Evolutionary conservation across 371 early-diverging fungal species (phyloP).

Genomic region (Choanephora cucurbitarum): DNA sequence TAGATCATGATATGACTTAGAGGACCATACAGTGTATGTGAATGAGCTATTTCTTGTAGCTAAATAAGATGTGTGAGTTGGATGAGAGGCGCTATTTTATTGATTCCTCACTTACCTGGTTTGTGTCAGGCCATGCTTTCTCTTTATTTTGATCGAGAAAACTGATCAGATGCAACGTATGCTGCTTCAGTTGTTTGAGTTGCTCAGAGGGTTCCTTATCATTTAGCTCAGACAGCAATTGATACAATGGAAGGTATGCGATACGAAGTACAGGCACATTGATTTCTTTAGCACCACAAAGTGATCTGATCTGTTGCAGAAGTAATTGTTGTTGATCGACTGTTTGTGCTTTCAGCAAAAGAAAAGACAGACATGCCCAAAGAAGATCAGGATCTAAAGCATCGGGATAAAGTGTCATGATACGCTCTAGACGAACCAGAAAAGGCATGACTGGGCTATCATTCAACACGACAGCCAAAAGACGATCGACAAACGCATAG

Average conservation of each 20-base stretch:
- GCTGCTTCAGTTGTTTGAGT: not conserved
- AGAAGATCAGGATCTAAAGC: constrained; percentile 3
- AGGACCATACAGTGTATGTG: too few relatives aligned
- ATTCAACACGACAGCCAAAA: not conserved
- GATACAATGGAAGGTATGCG: constrained; percentile 58
- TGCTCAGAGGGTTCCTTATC: constrained; percentile 10
- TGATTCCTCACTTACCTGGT: too few relatives aligned
- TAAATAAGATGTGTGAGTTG: too few relatives aligned
- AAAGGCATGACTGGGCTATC: constrained; percentile 2
- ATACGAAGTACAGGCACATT: constrained; percentile 25
- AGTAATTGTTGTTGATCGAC: constrained; percentile 47
- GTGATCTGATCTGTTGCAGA: constrained; percentile 32
- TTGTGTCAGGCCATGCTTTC: not conserved
- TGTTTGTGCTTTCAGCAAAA: constrained; percentile 51
- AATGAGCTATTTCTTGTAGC: too few relatives aligned
- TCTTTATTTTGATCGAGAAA: not conserved
- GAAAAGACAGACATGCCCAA: constrained; percentile 47
- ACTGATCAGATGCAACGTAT: constrained; percentile 2
- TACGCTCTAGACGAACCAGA: constrained; percentile 13
- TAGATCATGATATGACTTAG: constrained; percentile 11
- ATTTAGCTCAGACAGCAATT: constrained; percentile 48
- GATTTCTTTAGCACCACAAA: not conserved
- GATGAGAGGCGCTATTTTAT: too few relatives aligned
- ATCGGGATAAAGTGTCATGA: not conserved
- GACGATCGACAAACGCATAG: constrained; percentile 13